Base-by-base conservation (phyloP, 2,329 filamentous ascomycete species). In the Fusarium sp. region DNA sequence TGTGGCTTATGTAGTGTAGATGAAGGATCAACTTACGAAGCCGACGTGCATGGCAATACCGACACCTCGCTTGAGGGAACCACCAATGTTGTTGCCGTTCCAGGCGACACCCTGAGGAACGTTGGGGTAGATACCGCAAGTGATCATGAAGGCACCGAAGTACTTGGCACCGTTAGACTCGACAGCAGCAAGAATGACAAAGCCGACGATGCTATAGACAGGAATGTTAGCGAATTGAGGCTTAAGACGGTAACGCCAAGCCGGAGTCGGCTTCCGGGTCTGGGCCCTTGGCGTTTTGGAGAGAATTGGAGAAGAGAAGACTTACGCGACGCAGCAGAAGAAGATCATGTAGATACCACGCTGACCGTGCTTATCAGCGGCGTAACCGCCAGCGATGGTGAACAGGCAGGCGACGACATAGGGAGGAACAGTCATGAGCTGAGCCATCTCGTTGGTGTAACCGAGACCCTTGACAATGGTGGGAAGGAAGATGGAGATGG, bases 61-160 rank as follows among this genome's bases (percentile, higher is more conserved):
- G 11, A 88, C 87, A 50, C 84, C 87, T 62, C 88, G 83, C 83
- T 90, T 90, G 66, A 87, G 80, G 38, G 85, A 86, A 6, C 87
- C 88, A 3, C 87, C 87, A 58, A 90, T 88, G 74, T 90, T 90
- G 79, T 88, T 89, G n/a, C 85, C 86, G 66, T 89, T 89, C 89
- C 88, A 90, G 31, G 88, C 87, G 64, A 90, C 84, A 47, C 86
- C 86, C 35, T 89, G 84, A 8, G 89, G 88, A 4, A 89, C 87
- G 70, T 88, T 87, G 37, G 87, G 86, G 79, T 90, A 90, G 73
- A 82, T 82, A 18, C 81, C 81, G 7, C 75, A 79, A 31, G 79
- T 78, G 54, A 83, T 79, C 16, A 88, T 75, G 70, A 88, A 86
- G 67, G 85, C 85, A 20, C 83, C 87, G 11, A 84, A 81, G 77